Evolutionary conservation across 495 filamentous ascomycete genomes (phyloP).

Genomic region (Trichoderma gamsii): DNA sequence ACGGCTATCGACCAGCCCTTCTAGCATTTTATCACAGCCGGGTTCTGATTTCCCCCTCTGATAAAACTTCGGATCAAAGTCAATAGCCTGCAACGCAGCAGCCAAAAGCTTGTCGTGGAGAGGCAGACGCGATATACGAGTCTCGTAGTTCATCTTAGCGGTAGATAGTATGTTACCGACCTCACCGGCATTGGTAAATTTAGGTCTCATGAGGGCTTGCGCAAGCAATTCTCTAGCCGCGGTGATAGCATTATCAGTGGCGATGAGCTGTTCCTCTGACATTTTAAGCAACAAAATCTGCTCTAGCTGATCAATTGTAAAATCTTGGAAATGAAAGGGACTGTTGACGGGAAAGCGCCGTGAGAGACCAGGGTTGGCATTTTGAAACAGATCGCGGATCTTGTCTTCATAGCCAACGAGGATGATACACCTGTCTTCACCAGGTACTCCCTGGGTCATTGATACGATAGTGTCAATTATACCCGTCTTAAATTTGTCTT

Average conservation of each 20-base stretch:
- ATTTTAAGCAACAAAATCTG: constrained; percentile 55
- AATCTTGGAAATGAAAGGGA: constrained; percentile 68
- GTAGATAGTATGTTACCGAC: constrained; percentile 58
- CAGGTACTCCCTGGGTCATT: constrained; percentile 68
- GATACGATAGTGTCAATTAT: constrained; percentile 74
- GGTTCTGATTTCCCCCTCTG: constrained; percentile 45
- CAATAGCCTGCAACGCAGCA: constrained; percentile 30
- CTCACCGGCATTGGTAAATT: constrained; percentile 58
- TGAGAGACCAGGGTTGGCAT: constrained; percentile 67
- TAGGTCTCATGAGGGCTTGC: constrained; percentile 48
- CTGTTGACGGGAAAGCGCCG: constrained; percentile 60
- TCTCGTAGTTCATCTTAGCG: constrained; percentile 55
- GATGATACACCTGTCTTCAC: constrained; percentile 74
- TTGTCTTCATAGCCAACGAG: constrained; percentile 69
- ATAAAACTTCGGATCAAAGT: constrained; percentile 65
- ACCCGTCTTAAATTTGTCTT: constrained; percentile 50
- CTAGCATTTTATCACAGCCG: constrained; percentile 52
- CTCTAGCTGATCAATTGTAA: constrained; percentile 50
- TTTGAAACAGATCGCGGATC: constrained; percentile 72
- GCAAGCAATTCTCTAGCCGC: constrained; percentile 45
- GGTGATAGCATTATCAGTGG: constrained; percentile 33
- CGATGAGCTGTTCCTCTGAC: constrained; percentile 38
- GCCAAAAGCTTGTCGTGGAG: constrained; percentile 12
- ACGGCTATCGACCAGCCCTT: constrained; percentile 50
- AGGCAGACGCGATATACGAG: constrained; percentile 30